A percentile compares a stretch with the other conserved stretches of the same genome.
Evolutionary conservation across 768 basidiomycete species (phyloP).

Genomic region (Trametes gibbosa): DNA sequence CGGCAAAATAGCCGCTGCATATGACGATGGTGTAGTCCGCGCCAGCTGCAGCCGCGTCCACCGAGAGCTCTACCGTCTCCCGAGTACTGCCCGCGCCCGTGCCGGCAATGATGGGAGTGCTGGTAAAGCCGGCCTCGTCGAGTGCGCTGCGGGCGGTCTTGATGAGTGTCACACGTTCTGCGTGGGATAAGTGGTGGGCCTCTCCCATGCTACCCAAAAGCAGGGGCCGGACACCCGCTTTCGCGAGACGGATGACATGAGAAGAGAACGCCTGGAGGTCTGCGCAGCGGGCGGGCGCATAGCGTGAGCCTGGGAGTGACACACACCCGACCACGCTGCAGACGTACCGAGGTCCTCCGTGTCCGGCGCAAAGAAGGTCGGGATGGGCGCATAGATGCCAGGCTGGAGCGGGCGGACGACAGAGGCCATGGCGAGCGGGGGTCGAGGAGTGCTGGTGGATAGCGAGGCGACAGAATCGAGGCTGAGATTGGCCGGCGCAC

Average conservation of each 20-base stretch:
- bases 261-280: constrained; percentile 39
- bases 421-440: constrained; percentile 8
- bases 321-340: neutral
- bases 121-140: constrained; percentile 56
- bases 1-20: constrained; percentile 82
- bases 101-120: constrained; percentile 74
- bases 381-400: constrained; percentile 84
- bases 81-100: constrained; percentile 81
- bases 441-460: constrained; percentile 9
- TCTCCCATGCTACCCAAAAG: constrained; percentile 45
- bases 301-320: neutral
- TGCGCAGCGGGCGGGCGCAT: constrained; percentile 11
- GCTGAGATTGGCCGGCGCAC: constrained; percentile 13
- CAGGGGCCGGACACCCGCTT: constrained; percentile 38
- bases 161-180: constrained; percentile 32
- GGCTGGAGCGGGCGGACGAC: constrained; percentile 58
- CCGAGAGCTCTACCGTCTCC: constrained; percentile 74
- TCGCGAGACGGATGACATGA: constrained; percentile 40
- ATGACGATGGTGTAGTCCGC: constrained; percentile 88
- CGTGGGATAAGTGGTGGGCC: constrained; percentile 44
- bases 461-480: constrained; percentile 8
- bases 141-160: constrained; percentile 58
- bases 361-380: constrained; percentile 73
- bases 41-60: constrained; percentile 77
- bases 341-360: constrained; percentile 80